Base-by-base conservation (phyloP, 2,329 filamentous ascomycete species). In the Monilinia aucupariae region DNA sequence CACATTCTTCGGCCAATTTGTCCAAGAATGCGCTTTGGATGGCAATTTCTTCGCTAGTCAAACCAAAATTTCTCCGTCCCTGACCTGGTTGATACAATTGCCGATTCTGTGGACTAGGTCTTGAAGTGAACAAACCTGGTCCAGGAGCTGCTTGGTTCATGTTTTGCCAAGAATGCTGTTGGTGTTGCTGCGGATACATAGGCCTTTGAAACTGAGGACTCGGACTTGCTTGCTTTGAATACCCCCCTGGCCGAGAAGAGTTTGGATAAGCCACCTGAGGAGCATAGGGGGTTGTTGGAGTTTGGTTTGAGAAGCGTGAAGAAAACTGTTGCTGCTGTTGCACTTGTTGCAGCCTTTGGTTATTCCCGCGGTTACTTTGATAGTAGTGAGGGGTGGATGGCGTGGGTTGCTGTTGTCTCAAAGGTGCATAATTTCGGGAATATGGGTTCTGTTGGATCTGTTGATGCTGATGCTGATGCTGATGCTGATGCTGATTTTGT, bases 11-110 rank as follows among this genome's bases (percentile, higher is more conserved):
- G 64, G 80, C 80, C 2, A 86, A 74, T 0, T 70, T 69, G 27
- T 85, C 81, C 17, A 87, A 76, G 17, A 81, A 70, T 20, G 73
- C 71, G 12, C 76, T 74, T 71, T 86, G 83, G 1, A 72, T 72
- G n/a, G 75, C 72, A 17, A 85, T 66, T 52, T 84, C 79, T 41
- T 83, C 80, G 10, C 65, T 30, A 50, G 52, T 68, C 2, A 56
- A 39, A 25, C 34, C 52, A 48, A 64, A 64, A 43, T 64, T 55
- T 58, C 68, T 64, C 20, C 67, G 61, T 47, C 63, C 64, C 34
- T 68, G 66, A 7, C 64, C 64, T 59, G 71, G 68, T n/a, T 74
- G 69, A 55, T 72, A 73, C 2, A 73, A 66, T 30, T 73, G 71
- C n/a, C 69, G 65, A 47, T 68, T 72, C 49, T 69, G 70, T 30